Evolutionary conservation across 2,329 filamentous ascomycete species (phyloP).

Genomic region (Xylariales sp.): DNA sequence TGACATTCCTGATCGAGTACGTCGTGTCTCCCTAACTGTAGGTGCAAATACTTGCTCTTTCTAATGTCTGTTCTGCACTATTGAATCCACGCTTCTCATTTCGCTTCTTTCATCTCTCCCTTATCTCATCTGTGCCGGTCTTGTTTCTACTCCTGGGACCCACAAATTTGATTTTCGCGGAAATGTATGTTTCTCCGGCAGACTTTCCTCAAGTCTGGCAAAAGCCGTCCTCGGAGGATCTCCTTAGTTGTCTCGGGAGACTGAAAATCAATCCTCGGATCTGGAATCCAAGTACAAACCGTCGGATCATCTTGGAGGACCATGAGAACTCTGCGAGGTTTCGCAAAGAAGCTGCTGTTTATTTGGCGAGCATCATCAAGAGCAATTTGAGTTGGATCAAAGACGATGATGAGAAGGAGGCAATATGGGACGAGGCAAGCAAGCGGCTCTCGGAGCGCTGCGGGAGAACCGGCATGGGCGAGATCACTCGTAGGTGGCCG

Average conservation of each 20-base stretch:
- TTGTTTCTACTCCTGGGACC: not conserved
- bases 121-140: slow-evolving; percentile 2
- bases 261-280: slow-evolving; percentile 64
- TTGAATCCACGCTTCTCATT: too few species aligned
- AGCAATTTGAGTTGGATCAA: slow-evolving; percentile 65
- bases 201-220: slow-evolving; percentile 83
- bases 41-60: too few species aligned
- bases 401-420: slow-evolving; percentile 61
- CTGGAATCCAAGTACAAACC: slow-evolving; percentile 51
- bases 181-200: slow-evolving; percentile 31
- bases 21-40: too few species aligned
- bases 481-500: slow-evolving; percentile 51
- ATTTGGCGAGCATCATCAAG: slow-evolving; percentile 65
- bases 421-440: slow-evolving; percentile 74
- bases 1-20: too few species aligned
- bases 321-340: slow-evolving; percentile 38
- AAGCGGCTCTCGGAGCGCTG: slow-evolving; percentile 79
- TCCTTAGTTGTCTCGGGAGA: slow-evolving; percentile 62
- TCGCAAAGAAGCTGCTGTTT: slow-evolving; percentile 53
- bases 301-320: slow-evolving; percentile 36
- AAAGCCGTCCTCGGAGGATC: slow-evolving; percentile 59
- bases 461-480: slow-evolving; percentile 65
- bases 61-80: too few species aligned
- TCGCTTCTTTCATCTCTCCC: slow-evolving; percentile 4
- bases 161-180: too few species aligned